A percentile compares a stretch with the other conserved stretches of the same genome.
These are phyloP conservation scores for Fusarium beomiforme DNA, from an alignment of 2,329 filamentous ascomycete species.

Conservation along the genomic window DNA sequence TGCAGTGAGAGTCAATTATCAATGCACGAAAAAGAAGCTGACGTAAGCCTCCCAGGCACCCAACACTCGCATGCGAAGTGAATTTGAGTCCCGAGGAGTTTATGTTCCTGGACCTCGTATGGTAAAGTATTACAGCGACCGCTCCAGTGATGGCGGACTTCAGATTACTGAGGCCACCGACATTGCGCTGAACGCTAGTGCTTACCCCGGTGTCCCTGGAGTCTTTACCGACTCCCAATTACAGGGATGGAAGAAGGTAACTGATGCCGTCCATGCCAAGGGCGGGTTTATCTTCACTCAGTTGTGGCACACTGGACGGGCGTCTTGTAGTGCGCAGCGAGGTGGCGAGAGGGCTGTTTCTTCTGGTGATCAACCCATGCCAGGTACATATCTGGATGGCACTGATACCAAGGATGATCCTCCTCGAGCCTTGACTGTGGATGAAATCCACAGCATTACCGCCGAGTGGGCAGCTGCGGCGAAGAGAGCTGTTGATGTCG, in stretches of 20 bases:
- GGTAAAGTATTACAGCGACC: constrained; percentile 45
- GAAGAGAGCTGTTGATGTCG: constrained; percentile 55
- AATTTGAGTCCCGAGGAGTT: constrained; percentile 47
- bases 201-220: constrained; percentile 44
- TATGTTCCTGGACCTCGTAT: constrained; percentile 45
- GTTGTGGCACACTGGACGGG: constrained; percentile 69
- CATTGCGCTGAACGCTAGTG: constrained; percentile 44
- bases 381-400: constrained; percentile 58
- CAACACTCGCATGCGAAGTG: constrained; percentile 27
- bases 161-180: constrained; percentile 47
- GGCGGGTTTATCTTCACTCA: constrained; percentile 64
- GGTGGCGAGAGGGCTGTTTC: constrained; percentile 36
- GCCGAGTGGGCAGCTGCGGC: constrained; percentile 64
- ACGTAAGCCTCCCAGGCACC: not conserved
- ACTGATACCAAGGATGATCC: constrained; percentile 45
- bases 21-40: not conserved
- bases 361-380: constrained; percentile 48
- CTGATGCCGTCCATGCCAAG: constrained; percentile 43
- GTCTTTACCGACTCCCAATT: constrained; percentile 46
- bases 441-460: constrained; percentile 73
- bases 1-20: not conserved
- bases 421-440: constrained; percentile 70
- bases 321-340: constrained; percentile 49
- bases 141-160: constrained; percentile 47
- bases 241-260: constrained; percentile 42